Conservation (phyloP, 2,329 filamentous ascomycete genomes). For the Orbilia ellipsospora region DNA sequence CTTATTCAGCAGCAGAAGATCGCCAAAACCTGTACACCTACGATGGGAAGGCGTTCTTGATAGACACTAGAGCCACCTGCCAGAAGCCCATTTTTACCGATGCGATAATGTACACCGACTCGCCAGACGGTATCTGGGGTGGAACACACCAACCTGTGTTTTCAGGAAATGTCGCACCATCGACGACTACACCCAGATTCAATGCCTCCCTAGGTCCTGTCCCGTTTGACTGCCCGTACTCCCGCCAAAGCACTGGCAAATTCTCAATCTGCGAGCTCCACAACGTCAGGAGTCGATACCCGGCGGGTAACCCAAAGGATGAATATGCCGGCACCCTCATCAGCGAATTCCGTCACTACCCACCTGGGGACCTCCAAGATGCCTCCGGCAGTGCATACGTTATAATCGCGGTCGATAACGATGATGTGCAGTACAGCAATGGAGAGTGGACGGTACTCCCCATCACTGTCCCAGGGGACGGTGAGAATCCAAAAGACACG, state of each 20-base stretch:
- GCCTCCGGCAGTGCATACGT: conserved; percentile 5
- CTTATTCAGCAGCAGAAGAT: conserved; percentile 10
- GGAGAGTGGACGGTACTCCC: background rate
- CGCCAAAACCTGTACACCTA: conserved; percentile 8
- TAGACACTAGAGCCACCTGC: conserved; percentile 27
- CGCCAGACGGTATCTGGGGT: conserved; percentile 2
- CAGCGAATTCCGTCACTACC: conserved; percentile 13
- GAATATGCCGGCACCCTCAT: background rate
- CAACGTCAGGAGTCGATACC: conserved; percentile 3
- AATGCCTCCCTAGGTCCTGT: conserved; percentile 19
- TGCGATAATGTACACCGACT: conserved; percentile 17
- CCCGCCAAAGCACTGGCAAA: background rate
- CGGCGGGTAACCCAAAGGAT: background rate
- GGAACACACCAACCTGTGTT: conserved; percentile 1
- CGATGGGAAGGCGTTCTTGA: conserved; percentile 8
- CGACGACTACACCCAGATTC: conserved; percentile 15
- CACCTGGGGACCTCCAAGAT: background rate
- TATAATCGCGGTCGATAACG: background rate
- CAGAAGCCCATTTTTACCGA: conserved; percentile 17
- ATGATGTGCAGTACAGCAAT: background rate
- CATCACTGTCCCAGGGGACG: background rate
- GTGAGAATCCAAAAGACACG: background rate
- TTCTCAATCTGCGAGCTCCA: conserved; percentile 30
- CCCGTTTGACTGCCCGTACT: conserved; percentile 24
- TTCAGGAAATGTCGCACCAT: conserved; percentile 5